Percentiles rank a stretch among this genome's conserved stretches.
Evolutionary conservation across 2,329 filamentous ascomycete species (phyloP).

Genomic region (Scolecobasidium constrictum): DNA sequence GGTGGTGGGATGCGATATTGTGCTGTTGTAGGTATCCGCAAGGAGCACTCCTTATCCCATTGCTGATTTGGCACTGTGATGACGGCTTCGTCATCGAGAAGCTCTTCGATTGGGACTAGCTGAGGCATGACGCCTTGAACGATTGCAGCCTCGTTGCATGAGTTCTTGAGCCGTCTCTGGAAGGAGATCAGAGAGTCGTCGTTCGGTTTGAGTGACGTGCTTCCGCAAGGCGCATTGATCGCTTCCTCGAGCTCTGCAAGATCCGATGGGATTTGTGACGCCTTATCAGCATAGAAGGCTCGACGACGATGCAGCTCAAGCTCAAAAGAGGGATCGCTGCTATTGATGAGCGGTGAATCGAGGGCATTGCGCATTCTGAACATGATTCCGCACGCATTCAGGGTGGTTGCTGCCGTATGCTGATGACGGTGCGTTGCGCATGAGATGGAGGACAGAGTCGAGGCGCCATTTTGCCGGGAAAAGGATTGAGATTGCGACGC

Average conservation of each 20-base stretch:
- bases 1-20: constrained; percentile 3
- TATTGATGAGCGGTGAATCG: constrained; percentile 1
- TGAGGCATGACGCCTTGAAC: constrained; percentile 4
- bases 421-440: background rate
- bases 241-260: background rate
- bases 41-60: constrained; percentile 4
- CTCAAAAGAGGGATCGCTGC: constrained; percentile 6
- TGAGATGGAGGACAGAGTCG: background rate
- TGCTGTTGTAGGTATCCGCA: background rate
- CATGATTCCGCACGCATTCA: background rate
- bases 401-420: background rate
- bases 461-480: background rate
- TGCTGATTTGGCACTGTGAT: constrained; percentile 5
- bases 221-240: background rate
- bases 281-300: background rate
- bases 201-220: constrained; percentile 1
- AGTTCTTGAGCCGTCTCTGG: background rate
- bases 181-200: background rate
- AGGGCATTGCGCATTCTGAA: background rate
- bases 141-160: constrained; percentile 3
- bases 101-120: constrained; percentile 1
- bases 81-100: constrained; percentile 1
- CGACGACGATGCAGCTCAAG: constrained; percentile 4
- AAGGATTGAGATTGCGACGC: background rate
- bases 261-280: background rate